These are phyloP conservation scores for Dipodascus geniculatus DNA, from an alignment of 805 yeast species.

Conservation along the genomic window DNA sequence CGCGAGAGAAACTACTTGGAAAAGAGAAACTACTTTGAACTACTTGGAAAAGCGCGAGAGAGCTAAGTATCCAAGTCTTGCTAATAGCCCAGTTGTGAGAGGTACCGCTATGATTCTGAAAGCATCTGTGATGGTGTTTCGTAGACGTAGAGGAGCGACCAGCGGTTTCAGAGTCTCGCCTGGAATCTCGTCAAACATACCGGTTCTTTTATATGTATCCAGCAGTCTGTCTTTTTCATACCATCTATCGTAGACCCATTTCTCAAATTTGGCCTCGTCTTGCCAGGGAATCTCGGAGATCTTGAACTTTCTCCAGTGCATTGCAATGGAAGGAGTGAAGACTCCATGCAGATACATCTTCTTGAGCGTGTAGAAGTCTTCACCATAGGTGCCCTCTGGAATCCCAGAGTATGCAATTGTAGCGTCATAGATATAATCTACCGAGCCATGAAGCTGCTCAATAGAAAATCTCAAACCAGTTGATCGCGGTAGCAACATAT, in stretches of 20 bases:
- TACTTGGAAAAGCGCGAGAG: background rate
- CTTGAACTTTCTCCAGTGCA: conserved; percentile 48
- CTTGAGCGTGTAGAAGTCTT: conserved; percentile 56
- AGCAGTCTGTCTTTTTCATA: conserved; percentile 60
- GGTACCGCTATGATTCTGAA: conserved; percentile 27
- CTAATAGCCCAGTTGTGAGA: conserved; percentile 15
- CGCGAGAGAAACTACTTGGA: too few species aligned
- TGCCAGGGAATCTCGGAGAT: conserved; percentile 55
- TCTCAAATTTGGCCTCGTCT: conserved; percentile 44
- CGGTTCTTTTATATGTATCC: conserved; percentile 46
- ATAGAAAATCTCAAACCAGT: conserved; percentile 68
- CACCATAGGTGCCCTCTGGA: conserved; percentile 51
- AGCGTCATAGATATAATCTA: conserved; percentile 57
- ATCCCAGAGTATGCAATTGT: conserved; percentile 79
- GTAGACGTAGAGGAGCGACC: conserved; percentile 17
- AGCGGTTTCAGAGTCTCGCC: conserved; percentile 8
- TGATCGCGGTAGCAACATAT: conserved; percentile 70
- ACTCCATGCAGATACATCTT: conserved; percentile 55
- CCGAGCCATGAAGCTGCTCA: conserved; percentile 31
- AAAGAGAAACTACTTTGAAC: too few species aligned
- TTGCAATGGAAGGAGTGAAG: conserved; percentile 56
- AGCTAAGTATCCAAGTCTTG: conserved; percentile 9
- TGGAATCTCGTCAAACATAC: conserved; percentile 26
- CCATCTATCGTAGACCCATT: conserved; percentile 74
- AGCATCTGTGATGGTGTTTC: conserved; percentile 17